Base-by-base conservation (phyloP, 805 yeast genomes). In the Candida verbasci region DNA sequence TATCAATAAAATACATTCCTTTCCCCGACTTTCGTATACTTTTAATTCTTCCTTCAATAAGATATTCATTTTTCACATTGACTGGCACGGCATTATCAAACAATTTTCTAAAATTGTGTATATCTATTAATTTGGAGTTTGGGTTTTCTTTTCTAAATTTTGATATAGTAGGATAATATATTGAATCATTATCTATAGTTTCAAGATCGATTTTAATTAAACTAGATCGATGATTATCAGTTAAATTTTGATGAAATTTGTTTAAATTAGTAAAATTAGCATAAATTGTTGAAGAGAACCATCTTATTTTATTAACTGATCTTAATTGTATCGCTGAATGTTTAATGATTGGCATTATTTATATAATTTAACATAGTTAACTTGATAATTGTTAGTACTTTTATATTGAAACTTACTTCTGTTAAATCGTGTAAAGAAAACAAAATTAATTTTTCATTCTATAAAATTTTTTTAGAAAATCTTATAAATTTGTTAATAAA, bases 1-100 rank as follows among this genome's bases (percentile, higher is more conserved):
- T 27, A 52, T 86, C 96, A 17, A 86, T 48, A 48, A 86, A 86
- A 27, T 74, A 58, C 61, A 86, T 70, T 1, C 81, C 82, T 46
- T 74, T 80, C 1, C 94, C 87, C 0, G 88, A 68, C 35, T 66
- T 70, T 25, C 96, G 56, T 0, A 86, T 68, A 15, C 76, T 62
- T 2, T 37, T 39, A 6, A 86, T 68, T 36, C 80, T 73, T 0
- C 95, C 96, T 42, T 76, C 72, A 6, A 58, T 20, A 4, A 37
- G 23, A 28, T 29, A 34, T 10, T 29, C 10, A 9, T 39, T 39
- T 16, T 24, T 27, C 15, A 33, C 41, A 9, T 40, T 41, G 3
- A 31, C 43, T 25, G 39, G 35, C 21, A 34, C 46, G 17, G 30
- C 24, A 2, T 17, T 25, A 18, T 22, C 31, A 16, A 45, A 49